A percentile compares a stretch with the other conserved stretches of the same genome.
Conservation (phyloP, 352 stramenopile species). For the Phytophthora pluvialis region DNA sequence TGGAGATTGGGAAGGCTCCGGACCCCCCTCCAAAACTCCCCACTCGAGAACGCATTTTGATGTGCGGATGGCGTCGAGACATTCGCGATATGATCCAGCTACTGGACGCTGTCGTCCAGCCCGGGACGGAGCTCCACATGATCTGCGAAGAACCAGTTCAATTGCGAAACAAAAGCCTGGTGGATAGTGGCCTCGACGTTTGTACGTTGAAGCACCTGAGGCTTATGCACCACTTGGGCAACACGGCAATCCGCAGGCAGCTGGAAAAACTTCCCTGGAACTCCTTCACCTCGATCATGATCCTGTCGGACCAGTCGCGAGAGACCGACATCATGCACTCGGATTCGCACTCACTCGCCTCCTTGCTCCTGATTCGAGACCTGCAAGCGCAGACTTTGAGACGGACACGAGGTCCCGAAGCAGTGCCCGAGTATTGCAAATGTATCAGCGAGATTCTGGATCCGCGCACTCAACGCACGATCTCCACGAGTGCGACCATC, state of each 20-base stretch:
- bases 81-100: conserved; percentile 90
- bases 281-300: conserved; percentile 86
- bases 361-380: conserved; percentile 85
- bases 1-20: conserved; percentile 51
- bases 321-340: conserved; percentile 88
- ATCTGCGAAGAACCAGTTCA: conserved; percentile 79
- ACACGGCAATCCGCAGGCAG: conserved; percentile 82
- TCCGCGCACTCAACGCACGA: conserved; percentile 84
- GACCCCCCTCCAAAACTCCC: conserved; percentile 23
- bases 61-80: conserved; percentile 90
- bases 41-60: conserved; percentile 73
- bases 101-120: conserved; percentile 73
- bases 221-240: conserved; percentile 77
- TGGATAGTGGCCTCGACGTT: conserved; percentile 65
- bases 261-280: conserved; percentile 64
- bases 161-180: conserved; percentile 65
- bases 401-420: background rate
- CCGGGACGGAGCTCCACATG: conserved; percentile 78
- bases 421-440: conserved; percentile 51
- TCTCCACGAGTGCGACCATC: conserved; percentile 76
- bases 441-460: conserved; percentile 91
- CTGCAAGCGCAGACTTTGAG: conserved; percentile 46
- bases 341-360: conserved; percentile 87
- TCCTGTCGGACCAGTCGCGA: conserved; percentile 73
- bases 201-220: conserved; percentile 55